Conservation (phyloP, 176 grass and related monocot species). For the Paspalum vaginatum region DNA sequence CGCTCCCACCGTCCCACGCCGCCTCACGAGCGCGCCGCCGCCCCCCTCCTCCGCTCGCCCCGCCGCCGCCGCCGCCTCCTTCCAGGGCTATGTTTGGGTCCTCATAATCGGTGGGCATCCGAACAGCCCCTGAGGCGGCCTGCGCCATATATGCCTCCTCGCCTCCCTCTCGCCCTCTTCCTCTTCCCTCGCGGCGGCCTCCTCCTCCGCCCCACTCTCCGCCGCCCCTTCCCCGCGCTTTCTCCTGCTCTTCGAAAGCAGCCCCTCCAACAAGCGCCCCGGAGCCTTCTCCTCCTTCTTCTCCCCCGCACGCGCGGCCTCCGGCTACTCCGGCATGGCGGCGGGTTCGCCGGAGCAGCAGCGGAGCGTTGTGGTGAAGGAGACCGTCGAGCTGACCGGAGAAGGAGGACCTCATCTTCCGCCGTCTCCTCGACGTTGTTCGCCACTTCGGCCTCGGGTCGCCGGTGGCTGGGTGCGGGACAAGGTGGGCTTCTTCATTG, state of each 20-base stretch:
- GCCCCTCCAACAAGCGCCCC: background rate
- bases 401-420: constrained; percentile 79
- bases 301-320: constrained; percentile 1
- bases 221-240: background rate
- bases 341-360: constrained; percentile 3
- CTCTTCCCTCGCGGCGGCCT: constrained; percentile 19
- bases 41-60: too few species aligned
- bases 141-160: constrained; percentile 24
- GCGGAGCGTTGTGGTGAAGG: constrained; percentile 46
- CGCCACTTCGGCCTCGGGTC: constrained; percentile 65
- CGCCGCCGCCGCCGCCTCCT: too few species aligned
- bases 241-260: background rate
- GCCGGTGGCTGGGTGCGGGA: constrained; percentile 66
- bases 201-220: background rate
- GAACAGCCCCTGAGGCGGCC: too few species aligned
- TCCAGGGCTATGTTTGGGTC: too few species aligned
- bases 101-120: too few species aligned
- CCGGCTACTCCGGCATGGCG: constrained; percentile 32
- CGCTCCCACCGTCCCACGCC: too few species aligned
- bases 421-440: constrained; percentile 73
- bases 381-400: constrained; percentile 70
- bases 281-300: background rate
- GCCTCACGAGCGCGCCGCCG: too few species aligned
- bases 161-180: constrained; percentile 9
- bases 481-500: constrained; percentile 35